phyloP scores from a whole-genome alignment of 2,329 filamentous ascomycete genomes.

The Metarhizium humberi region DNA sequence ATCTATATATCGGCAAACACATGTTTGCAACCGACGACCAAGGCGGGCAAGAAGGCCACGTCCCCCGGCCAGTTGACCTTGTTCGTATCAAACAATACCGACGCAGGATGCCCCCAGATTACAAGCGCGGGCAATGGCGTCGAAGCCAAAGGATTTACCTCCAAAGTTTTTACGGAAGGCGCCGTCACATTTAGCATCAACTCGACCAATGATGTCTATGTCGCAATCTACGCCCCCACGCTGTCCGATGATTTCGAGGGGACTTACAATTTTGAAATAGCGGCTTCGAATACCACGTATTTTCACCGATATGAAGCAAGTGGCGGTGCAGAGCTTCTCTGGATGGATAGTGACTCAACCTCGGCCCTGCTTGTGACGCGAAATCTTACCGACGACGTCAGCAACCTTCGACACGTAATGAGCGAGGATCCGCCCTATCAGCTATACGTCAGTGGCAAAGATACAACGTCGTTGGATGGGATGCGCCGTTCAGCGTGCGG shows the following conservation, averaged over 20 bases:
- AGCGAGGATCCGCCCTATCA: conserved; percentile 53
- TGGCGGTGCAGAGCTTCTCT: conserved; percentile 48
- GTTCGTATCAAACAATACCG: conserved; percentile 56
- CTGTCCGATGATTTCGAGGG: conserved; percentile 50
- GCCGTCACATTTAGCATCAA: conserved; percentile 57
- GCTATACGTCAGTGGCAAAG: conserved; percentile 63
- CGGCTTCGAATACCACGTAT: conserved; percentile 68
- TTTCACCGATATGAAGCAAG: conserved; percentile 56
- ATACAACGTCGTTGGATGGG: conserved; percentile 53
- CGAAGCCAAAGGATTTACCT: conserved; percentile 20
- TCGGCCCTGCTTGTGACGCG: conserved; percentile 72
- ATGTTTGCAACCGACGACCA: conserved; percentile 59
- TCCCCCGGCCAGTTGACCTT: conserved; percentile 64
- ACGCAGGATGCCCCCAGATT: conserved; percentile 18
- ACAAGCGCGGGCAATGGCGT: conserved; percentile 12
- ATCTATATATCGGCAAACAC: conserved; percentile 83
- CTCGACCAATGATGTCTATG: conserved; percentile 59
- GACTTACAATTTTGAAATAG: conserved; percentile 71
- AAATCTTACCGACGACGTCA: conserved; percentile 54
- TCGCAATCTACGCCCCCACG: conserved; percentile 65
- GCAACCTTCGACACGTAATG: conserved; percentile 45
- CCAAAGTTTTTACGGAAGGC: conserved; percentile 49
- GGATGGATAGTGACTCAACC: conserved; percentile 76
- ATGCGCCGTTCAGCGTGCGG: conserved; percentile 78
- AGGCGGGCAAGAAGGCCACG: conserved; percentile 1